phyloP scores from a whole-genome alignment of 1,139 yeast species.

The Candida anutae region DNA sequence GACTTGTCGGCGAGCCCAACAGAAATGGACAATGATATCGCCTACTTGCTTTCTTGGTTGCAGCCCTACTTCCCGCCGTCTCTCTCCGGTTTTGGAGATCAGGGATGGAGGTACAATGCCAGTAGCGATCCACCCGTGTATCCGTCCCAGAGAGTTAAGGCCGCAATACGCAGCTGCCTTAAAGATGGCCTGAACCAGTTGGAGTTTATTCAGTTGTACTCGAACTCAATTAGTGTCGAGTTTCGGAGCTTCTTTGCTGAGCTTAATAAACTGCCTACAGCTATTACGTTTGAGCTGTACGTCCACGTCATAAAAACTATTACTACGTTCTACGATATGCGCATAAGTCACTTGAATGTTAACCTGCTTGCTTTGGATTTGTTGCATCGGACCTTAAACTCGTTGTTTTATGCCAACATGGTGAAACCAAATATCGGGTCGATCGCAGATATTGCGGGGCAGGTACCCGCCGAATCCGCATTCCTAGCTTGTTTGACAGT shows the following conservation, averaged over 20 bases:
- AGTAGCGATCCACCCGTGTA: slow-evolving; percentile 10
- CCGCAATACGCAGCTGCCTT: slow-evolving; percentile 32
- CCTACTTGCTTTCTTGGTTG: slow-evolving; percentile 32
- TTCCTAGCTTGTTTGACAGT: slow-evolving; percentile 4
- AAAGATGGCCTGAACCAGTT: slow-evolving; percentile 27
- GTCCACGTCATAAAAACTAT: slow-evolving; percentile 9
- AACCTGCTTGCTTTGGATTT: slow-evolving; percentile 11
- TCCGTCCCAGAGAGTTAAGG: slow-evolving; percentile 30
- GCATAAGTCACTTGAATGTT: slow-evolving; percentile 15
- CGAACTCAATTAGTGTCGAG: slow-evolving; percentile 20
- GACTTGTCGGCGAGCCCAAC: slow-evolving; percentile 15
- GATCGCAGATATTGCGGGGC: neutral
- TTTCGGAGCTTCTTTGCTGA: slow-evolving; percentile 3
- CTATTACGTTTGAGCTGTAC: slow-evolving; percentile 6
- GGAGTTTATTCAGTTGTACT: slow-evolving; percentile 28
- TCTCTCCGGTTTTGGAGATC: neutral
- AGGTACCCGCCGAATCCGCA: slow-evolving; percentile 1
- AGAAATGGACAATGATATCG: slow-evolving; percentile 38
- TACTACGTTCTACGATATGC: slow-evolving; percentile 11
- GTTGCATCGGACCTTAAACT: slow-evolving; percentile 20
- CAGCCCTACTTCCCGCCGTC: slow-evolving; percentile 21
- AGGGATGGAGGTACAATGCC: slow-evolving; percentile 4
- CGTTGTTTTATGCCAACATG: slow-evolving; percentile 15
- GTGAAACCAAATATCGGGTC: slow-evolving; percentile 1
- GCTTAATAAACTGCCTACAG: neutral